These are phyloP conservation scores for Mycena haematopus DNA, from an alignment of 768 basidiomycete species.

Conservation along the genomic window DNA sequence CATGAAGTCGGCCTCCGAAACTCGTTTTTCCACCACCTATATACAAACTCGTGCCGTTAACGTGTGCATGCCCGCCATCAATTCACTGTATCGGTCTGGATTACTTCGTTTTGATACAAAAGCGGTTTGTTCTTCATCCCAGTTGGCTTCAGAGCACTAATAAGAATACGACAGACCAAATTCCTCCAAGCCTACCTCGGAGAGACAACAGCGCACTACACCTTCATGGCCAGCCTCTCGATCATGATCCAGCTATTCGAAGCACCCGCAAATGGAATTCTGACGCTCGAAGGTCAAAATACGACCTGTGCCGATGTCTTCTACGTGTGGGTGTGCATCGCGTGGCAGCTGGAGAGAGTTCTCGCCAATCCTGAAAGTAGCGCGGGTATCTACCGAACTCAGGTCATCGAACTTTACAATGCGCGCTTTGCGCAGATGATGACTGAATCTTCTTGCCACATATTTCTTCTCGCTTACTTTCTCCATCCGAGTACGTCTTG, in stretches of 20 bases:
- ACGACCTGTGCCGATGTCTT: conserved; percentile 39
- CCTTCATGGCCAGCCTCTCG: conserved; percentile 28
- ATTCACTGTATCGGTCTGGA: conserved; percentile 19
- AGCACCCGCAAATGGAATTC: conserved; percentile 33
- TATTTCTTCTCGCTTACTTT: conserved; percentile 38
- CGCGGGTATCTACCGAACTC: conserved; percentile 1
- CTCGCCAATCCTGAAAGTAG: conserved; percentile 26
- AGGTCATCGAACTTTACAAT: conserved; percentile 34
- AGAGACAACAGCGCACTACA: conserved; percentile 21
- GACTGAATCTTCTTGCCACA: conserved; percentile 34
- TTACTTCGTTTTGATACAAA: conserved; percentile 33
- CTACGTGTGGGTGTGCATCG: conserved; percentile 39
- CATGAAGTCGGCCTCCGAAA: conserved; percentile 34
- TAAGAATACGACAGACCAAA: conserved; percentile 33
- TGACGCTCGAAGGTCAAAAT: conserved; percentile 38
- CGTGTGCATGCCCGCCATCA: conserved; percentile 33
- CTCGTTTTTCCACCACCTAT: conserved; percentile 36
- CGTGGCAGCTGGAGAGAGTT: conserved; percentile 32
- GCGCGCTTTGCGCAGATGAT: conserved; percentile 37
- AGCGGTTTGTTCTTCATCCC: conserved; percentile 23
- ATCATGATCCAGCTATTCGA: conserved; percentile 29
- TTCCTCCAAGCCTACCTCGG: conserved; percentile 30
- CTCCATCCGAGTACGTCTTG: conserved; percentile 34
- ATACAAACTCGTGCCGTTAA: conserved; percentile 31
- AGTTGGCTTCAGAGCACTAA: too few species aligned